Percentiles rank a stretch among this genome's conserved stretches.
These are phyloP conservation scores for Xanthoconium stramineum DNA, from an alignment of 768 basidiomycete genomes.

Conservation along the genomic window DNA sequence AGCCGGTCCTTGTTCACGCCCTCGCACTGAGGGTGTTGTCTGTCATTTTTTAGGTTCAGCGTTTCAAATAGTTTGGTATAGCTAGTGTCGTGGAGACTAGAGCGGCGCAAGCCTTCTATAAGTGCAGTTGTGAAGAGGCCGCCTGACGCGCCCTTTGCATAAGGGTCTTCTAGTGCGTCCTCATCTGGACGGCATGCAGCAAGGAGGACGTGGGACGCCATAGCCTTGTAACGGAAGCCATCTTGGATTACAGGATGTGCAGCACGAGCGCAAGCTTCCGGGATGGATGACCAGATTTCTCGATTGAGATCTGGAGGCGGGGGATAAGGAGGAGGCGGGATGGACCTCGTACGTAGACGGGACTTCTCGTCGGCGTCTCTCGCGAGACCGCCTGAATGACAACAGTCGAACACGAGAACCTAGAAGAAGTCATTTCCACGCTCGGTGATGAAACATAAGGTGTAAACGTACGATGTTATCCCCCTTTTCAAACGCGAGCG, in stretches of 20 bases:
- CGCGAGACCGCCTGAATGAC: constrained; percentile 19
- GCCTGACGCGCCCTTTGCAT: constrained; percentile 1
- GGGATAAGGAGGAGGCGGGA: constrained; percentile 10
- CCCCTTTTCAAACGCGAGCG: constrained; percentile 16
- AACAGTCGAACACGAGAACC: constrained; percentile 21
- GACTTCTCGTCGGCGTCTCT: neutral
- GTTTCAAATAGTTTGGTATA: constrained; percentile 11
- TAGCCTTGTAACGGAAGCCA: constrained; percentile 16
- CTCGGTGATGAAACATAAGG: neutral
- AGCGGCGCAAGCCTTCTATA: constrained; percentile 7
- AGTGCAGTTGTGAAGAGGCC: constrained; percentile 21
- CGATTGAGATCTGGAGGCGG: constrained; percentile 12
- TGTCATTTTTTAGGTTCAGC: constrained; percentile 2
- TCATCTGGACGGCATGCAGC: constrained; percentile 21
- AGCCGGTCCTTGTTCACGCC: constrained; percentile 14
- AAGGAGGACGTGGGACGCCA: constrained; percentile 20
- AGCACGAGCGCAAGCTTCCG: constrained; percentile 5
- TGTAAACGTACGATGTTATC: constrained; percentile 14
- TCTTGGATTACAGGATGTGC: constrained; percentile 4
- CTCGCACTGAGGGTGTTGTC: constrained; percentile 21
- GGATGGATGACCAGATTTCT: constrained; percentile 5
- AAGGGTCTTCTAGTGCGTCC: constrained; percentile 11
- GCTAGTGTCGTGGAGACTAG: constrained; percentile 13
- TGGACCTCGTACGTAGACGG: constrained; percentile 1
- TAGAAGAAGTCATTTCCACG: neutral